phyloP scores from a whole-genome alignment of 768 basidiomycete species.

The Hypsizygus marmoreus region DNA sequence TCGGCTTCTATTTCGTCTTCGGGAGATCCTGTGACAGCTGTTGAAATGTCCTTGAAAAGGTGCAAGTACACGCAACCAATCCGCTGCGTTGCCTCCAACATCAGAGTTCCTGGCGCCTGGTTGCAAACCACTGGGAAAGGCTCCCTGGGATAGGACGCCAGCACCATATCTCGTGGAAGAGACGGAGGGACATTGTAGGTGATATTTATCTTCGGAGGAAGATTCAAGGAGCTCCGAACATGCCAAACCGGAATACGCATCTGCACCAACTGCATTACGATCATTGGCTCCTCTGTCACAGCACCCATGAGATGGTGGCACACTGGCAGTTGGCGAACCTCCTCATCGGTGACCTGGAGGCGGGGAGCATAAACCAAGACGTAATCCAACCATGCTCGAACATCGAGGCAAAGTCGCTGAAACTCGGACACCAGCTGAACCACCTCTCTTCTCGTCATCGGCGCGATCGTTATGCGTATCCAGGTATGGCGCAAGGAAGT shows the following conservation, averaged over 20 bases:
- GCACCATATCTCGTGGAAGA: neutral
- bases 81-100: neutral
- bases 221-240: neutral
- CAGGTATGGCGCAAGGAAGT: slow-evolving; percentile 26
- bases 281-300: neutral
- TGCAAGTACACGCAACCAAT: slow-evolving; percentile 1
- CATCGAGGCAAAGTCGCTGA: neutral
- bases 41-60: too few species aligned
- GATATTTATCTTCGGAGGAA: neutral
- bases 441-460: neutral
- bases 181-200: neutral
- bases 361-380: neutral
- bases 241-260: slow-evolving; percentile 1
- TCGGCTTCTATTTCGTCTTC: too few species aligned
- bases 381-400: neutral
- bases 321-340: neutral
- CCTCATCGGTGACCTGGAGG: neutral
- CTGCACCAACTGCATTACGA: neutral
- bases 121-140: neutral
- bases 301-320: neutral
- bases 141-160: neutral
- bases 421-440: neutral
- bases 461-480: slow-evolving; percentile 24
- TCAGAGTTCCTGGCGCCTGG: neutral
- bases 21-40: too few species aligned